Base-by-base conservation (phyloP, 441 rosid genomes). In the Euphorbia schlechtendalii region DNA sequence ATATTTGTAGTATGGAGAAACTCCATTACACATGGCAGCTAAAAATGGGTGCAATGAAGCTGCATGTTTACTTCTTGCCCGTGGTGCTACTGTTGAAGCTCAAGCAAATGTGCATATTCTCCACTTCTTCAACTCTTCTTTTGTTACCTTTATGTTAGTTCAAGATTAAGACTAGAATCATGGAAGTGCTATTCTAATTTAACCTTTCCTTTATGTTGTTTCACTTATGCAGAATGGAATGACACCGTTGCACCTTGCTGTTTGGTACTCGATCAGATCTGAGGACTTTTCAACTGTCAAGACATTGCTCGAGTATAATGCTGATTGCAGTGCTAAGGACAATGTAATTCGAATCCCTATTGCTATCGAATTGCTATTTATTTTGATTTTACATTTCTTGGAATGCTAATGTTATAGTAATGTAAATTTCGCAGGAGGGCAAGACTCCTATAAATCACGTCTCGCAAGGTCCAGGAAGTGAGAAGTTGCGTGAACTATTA, bases 1-100 rank as follows among this genome's bases (percentile, higher is more conserved):
- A 68, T 40, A 12, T 55, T 64, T 81, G 76, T 77, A 93, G 99
- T 90, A 88, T 73, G 99, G 99, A 67, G 99, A 93, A 75, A 93
- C 97, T 76, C 96, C 99, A 9, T 80, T 93, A 82, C 99, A 93
- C 77, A 93, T 93, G 97, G 96, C 96, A 17, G 96, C 96, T 21
- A 93, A 93, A 87, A 93, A 89, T 64, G 97, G 99, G 28, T 81
- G 96, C 75, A 82, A 73, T 46, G 93, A 93, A 69, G 95, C 93
- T 76, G 89, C 90, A 0, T 76, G 68, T 69, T 70, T 87, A 38
- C 96, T 90, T 43, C 92, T 93, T 69, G 86, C 80, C 74, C 85
- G 72, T 71, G 96, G 99, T 76, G 96, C 99, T 75, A 76, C 76
- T 64, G 63, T 88, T 59, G 96, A 87, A 83, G 93, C 97, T 74